These are phyloP conservation scores for Apiospora pterosperma DNA, from an alignment of 2,329 filamentous ascomycete species.

Conservation along the genomic window DNA sequence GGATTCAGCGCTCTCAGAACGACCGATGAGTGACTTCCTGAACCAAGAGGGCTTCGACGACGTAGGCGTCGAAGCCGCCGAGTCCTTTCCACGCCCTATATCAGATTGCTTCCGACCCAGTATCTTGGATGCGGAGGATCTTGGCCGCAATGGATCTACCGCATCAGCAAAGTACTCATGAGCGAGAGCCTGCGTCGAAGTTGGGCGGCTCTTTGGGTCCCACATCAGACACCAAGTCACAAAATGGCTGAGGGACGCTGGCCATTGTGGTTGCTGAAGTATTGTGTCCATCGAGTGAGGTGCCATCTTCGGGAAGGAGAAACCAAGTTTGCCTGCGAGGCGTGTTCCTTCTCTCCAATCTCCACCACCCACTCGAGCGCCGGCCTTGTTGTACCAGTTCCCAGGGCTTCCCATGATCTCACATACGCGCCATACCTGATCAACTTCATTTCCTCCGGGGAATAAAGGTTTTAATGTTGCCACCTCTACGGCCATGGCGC, in stretches of 20 bases:
- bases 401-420: conserved; percentile 99
- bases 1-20: conserved; percentile 67
- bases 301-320: conserved; percentile 99
- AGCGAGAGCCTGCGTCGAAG: conserved; percentile 86
- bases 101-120: conserved; percentile 90
- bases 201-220: conserved; percentile 91
- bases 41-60: conserved; percentile 94
- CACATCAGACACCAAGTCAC: conserved; percentile 99
- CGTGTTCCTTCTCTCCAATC: conserved; percentile 96
- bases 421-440: conserved; percentile 97
- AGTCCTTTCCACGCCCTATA: conserved; percentile 67
- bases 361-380: conserved; percentile 82
- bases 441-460: conserved; percentile 95
- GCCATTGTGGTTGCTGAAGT: conserved; percentile 87
- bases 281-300: conserved; percentile 96
- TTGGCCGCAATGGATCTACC: conserved; percentile 86
- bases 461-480: conserved; percentile 95
- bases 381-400: conserved; percentile 94
- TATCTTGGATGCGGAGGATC: conserved; percentile 80
- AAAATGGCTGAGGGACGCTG: conserved; percentile 79
- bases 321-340: conserved; percentile 91
- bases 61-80: conserved; percentile 51
- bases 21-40: conserved; percentile 85
- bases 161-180: conserved; percentile 96
- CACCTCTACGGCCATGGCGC: conserved; percentile 97